Conservation (phyloP, 345 rosid species). For the Rhizophora apiculata region DNA sequence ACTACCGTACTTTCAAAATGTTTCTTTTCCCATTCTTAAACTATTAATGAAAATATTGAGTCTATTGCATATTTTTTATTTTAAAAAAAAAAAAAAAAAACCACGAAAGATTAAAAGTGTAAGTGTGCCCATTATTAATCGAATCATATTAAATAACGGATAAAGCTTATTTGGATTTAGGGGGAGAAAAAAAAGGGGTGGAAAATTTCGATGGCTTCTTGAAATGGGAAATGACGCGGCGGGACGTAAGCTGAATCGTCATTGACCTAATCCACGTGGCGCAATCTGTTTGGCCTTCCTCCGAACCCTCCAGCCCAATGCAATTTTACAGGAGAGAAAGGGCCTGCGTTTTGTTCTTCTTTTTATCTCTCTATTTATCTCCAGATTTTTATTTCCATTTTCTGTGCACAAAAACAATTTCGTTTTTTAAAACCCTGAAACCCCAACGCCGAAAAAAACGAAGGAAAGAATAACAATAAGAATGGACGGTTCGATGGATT, state of each 20-base stretch:
- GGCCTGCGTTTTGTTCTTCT: background rate
- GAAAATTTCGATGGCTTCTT: too few species aligned
- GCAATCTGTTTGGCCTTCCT: background rate
- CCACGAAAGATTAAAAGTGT: too few species aligned
- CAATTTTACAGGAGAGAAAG: background rate
- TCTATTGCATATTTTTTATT: too few species aligned
- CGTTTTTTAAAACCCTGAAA: background rate
- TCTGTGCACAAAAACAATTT: background rate
- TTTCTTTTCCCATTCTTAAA: too few species aligned
- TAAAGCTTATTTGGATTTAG: too few species aligned
- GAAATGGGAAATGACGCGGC: constrained; percentile 14
- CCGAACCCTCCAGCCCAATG: background rate
- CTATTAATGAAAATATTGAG: too few species aligned
- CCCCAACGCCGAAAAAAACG: too few species aligned
- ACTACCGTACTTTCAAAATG: too few species aligned
- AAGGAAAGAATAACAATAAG: background rate
- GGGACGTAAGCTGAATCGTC: background rate
- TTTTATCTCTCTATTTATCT: background rate
- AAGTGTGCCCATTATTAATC: too few species aligned
- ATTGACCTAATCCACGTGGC: constrained; percentile 14
- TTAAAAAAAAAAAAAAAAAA: too few species aligned
- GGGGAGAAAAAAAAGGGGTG: too few species aligned
- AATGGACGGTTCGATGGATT: constrained; percentile 4
- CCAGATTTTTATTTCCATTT: background rate
- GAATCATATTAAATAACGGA: too few species aligned